Base-by-base conservation (phyloP, 208 protist species). In the Leishmania amazonensis region DNA sequence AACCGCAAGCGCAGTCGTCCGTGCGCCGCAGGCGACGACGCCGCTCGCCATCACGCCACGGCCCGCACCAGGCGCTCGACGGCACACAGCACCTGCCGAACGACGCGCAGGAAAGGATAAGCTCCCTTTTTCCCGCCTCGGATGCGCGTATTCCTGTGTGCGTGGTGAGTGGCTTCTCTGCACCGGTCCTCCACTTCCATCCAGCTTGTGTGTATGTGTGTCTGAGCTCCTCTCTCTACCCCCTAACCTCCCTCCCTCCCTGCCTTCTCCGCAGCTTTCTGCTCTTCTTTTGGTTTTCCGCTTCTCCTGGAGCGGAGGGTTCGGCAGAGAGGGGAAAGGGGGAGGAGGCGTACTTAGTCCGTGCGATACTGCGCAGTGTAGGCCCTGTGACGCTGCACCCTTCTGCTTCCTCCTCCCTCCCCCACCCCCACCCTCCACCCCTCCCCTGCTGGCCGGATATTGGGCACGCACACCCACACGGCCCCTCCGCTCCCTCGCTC, bases 1-100 rank as follows among this genome's bases (percentile, higher is more conserved):
- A 49, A 64, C 15, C 81, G 81, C 45, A 84, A 80, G 67, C 65
- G 81, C 2, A 24, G 68, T n/a, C 81, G 81, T 31, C 53, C 75
- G n/a, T 11, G 38, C 42, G 42, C 68, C 45, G 53, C 53, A 53
- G 51, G 13, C 17, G 45, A 65, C 21, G 65, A 58, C 51, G 24
- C 17, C 51, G 73, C 51, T 31, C 51, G 35, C 2, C 47, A 45
- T 7, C 51, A 28, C n/a, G 24, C 31, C 51, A 76, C 40, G 2
- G 76, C 45, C 65, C 38, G 31, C 51, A 57, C 28, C 21, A 40
- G 45, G 42, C 81, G 49, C 53, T 42, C 73, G 60, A 24, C 51
- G 53, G 51, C 73, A 28, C 73, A 51, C 73, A 15, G 73, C 73
- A 62, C 42, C 73, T 76, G 28, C 6, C 51, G 15, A 62, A 58